These are phyloP conservation scores for Candida qinlingensis DNA, from an alignment of 805 yeast genomes.

Conservation along the genomic window DNA sequence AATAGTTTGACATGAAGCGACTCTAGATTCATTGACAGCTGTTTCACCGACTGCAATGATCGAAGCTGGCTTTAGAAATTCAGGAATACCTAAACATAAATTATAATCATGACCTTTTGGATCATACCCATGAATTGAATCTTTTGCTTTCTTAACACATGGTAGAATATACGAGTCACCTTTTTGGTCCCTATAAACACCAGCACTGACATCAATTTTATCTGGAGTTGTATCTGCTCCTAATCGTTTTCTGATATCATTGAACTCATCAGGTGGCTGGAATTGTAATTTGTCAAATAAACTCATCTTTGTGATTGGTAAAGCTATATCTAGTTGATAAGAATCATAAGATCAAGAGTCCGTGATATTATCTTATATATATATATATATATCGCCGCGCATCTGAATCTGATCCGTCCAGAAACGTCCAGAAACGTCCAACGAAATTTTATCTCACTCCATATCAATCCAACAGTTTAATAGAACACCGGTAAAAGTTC, in stretches of 20 bases:
- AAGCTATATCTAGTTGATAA: too few relatives aligned
- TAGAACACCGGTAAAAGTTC: too few relatives aligned
- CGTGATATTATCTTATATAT: too few relatives aligned
- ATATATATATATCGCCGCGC: too few relatives aligned
- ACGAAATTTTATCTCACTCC: too few relatives aligned
- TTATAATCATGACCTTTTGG: not conserved
- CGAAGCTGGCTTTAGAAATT: not conserved
- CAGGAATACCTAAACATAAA: not conserved
- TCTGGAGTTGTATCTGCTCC: not conserved
- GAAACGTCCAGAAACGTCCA: too few relatives aligned
- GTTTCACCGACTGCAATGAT: not conserved
- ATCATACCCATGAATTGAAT: not conserved
- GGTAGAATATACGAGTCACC: not conserved
- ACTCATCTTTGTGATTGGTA: too few relatives aligned
- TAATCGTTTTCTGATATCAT: not conserved
- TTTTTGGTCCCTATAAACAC: not conserved
- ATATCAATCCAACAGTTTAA: too few relatives aligned
- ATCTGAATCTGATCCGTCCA: too few relatives aligned
- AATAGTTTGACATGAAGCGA: slow-evolving; percentile 66
- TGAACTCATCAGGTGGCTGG: not conserved
- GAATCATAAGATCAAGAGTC: too few relatives aligned
- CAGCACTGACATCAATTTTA: not conserved
- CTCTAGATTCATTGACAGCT: slow-evolving; percentile 27
- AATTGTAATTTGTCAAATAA: not conserved
- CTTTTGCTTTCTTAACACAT: not conserved